Conservation (phyloP, 306 rosid species). For the Vigna reflexopilosa region DNA sequence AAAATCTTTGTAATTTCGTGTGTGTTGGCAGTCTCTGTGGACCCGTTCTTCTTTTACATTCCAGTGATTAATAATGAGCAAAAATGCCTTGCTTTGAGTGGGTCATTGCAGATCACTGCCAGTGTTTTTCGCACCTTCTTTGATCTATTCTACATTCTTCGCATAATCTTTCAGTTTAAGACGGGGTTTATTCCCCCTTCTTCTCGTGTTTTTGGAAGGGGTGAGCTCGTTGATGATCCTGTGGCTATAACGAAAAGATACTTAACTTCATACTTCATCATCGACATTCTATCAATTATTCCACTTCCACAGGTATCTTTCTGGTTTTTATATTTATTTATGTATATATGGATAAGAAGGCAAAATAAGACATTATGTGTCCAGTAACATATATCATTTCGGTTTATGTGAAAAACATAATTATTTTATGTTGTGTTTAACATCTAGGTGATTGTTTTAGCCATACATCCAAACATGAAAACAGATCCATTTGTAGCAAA, state of each 20-base stretch:
- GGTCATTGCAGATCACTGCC: slow-evolving; percentile 50
- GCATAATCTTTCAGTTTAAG: slow-evolving; percentile 72
- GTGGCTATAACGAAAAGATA: slow-evolving; percentile 73
- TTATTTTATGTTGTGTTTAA: slow-evolving; percentile 18
- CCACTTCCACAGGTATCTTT: slow-evolving; percentile 87
- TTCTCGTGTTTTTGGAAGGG: slow-evolving; percentile 88
- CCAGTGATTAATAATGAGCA: slow-evolving; percentile 42
- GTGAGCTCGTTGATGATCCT: slow-evolving; percentile 68
- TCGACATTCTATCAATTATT: slow-evolving; percentile 84
- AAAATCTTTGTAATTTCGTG: slow-evolving; percentile 79
- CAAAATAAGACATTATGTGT: slow-evolving; percentile 22
- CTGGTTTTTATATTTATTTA: neutral
- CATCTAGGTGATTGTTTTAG: slow-evolving; percentile 60
- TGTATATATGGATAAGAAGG: no score
- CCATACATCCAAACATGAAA: slow-evolving; percentile 43
- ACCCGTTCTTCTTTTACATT: slow-evolving; percentile 85
- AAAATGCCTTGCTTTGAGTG: slow-evolving; percentile 54
- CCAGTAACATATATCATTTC: neutral
- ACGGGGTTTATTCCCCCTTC: slow-evolving; percentile 84
- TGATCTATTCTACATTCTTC: slow-evolving; percentile 77
- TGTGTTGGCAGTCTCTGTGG: slow-evolving; percentile 79
- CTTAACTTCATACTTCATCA: slow-evolving; percentile 65
- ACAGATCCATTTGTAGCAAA: slow-evolving; percentile 50
- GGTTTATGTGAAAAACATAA: slow-evolving; percentile 17
- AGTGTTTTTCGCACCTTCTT: slow-evolving; percentile 81